phyloP scores from a whole-genome alignment of 2,329 filamentous ascomycete genomes.

The Metarhizium sp. region DNA sequence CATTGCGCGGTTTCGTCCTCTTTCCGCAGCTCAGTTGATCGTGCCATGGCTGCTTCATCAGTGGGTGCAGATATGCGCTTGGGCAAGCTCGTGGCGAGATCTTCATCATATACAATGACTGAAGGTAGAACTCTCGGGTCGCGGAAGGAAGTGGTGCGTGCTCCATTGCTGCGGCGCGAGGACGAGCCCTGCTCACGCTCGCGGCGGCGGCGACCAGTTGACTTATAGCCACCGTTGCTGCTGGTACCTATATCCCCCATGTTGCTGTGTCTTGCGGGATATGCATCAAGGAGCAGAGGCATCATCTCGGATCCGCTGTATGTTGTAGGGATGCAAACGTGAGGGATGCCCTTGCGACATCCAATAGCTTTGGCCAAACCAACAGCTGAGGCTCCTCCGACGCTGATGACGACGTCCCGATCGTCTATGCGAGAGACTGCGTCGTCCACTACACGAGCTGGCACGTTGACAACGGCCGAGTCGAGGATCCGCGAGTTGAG shows the following conservation, averaged over 20 bases:
- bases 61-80: constrained; percentile 20
- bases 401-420: constrained; percentile 49
- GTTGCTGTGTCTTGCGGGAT: constrained; percentile 9
- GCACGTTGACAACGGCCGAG: constrained; percentile 20
- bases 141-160: constrained; percentile 10
- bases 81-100: constrained; percentile 20
- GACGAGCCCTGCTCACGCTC: background rate
- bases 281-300: constrained; percentile 10
- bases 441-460: constrained; percentile 17
- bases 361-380: constrained; percentile 48
- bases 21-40: constrained; percentile 8
- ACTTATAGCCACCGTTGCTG: constrained; percentile 4
- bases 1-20: constrained; percentile 20
- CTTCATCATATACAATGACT: constrained; percentile 29
- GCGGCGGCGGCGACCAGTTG: background rate
- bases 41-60: constrained; percentile 9
- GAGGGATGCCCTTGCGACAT: constrained; percentile 41
- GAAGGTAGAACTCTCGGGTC: constrained; percentile 16
- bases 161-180: constrained; percentile 3
- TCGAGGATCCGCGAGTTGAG: constrained; percentile 23
- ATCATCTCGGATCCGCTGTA: constrained; percentile 54
- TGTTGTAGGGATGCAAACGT: constrained; percentile 51
- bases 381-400: constrained; percentile 54
- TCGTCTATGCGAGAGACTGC: constrained; percentile 19
- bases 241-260: background rate